phyloP scores from a whole-genome alignment of 2,329 filamentous ascomycete species.

The Cladosporium cucumerinum region DNA sequence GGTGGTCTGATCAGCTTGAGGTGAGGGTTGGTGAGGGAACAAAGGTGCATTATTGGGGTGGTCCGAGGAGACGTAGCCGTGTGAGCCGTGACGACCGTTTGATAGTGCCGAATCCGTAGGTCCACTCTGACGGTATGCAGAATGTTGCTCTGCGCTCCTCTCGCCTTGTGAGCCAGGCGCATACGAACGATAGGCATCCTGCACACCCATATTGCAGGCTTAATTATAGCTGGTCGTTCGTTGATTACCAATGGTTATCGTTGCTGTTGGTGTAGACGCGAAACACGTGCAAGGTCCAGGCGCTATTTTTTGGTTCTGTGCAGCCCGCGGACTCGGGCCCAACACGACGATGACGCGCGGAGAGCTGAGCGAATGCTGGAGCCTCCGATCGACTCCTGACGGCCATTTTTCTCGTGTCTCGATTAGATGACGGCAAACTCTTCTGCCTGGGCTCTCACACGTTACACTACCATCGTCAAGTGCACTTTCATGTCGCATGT shows the following conservation, averaged over 20 bases:
- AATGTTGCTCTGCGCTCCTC: not conserved
- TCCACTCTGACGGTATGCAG: not conserved
- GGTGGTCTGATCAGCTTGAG: no score
- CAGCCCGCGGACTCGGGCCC: not conserved
- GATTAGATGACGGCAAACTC: not conserved
- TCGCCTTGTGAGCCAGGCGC: not conserved
- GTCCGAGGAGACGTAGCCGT: not conserved
- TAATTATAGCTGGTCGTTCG: not conserved
- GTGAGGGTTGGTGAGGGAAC: not conserved
- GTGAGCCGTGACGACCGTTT: not conserved
- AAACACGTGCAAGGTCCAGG: not conserved
- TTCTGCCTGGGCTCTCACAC: not conserved
- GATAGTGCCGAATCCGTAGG: not conserved
- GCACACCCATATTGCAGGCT: not conserved
- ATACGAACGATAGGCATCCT: not conserved
- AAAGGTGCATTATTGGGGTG: not conserved
- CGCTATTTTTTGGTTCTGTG: not conserved
- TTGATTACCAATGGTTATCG: not conserved
- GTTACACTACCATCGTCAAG: constrained; percentile 3
- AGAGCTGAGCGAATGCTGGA: not conserved
- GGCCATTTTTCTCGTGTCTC: not conserved
- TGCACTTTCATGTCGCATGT: constrained; percentile 24
- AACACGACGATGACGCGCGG: constrained; percentile 10
- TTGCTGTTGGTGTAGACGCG: not conserved
- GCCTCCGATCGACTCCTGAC: constrained; percentile 3